Conservation (phyloP, 805 yeast genomes). For the Saturnispora dispora region DNA sequence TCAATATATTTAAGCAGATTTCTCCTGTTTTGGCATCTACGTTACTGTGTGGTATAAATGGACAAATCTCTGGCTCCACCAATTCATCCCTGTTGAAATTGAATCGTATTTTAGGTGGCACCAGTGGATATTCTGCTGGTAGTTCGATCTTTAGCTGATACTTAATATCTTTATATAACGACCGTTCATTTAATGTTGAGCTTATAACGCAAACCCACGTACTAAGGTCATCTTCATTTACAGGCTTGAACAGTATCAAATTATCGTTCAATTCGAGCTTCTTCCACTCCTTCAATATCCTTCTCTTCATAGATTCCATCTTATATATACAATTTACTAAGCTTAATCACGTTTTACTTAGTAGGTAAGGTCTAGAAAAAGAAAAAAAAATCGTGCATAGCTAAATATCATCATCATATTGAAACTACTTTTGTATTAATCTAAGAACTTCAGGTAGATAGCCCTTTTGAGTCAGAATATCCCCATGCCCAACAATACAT, state of each 20-base stretch:
- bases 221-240: background rate
- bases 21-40: conserved; percentile 50
- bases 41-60: conserved; percentile 39
- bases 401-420: background rate
- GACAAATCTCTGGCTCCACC: conserved; percentile 11
- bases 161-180: conserved; percentile 43
- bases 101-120: conserved; percentile 51
- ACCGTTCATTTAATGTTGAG: conserved; percentile 35
- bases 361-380: background rate
- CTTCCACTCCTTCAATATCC: conserved; percentile 1
- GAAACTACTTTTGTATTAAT: background rate
- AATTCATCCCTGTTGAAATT: conserved; percentile 11
- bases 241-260: conserved; percentile 1
- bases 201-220: conserved; percentile 43
- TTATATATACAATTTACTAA: background rate
- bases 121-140: conserved; percentile 43
- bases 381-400: background rate
- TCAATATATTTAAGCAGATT: conserved; percentile 57
- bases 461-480: background rate
- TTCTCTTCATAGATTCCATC: conserved; percentile 2
- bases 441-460: background rate
- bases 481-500: background rate
- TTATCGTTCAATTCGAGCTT: background rate
- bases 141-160: conserved; percentile 43
- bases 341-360: background rate